Evolutionary conservation across 2,329 filamentous ascomycete genomes (phyloP).

Genomic region (Grosmannia penicillata): DNA sequence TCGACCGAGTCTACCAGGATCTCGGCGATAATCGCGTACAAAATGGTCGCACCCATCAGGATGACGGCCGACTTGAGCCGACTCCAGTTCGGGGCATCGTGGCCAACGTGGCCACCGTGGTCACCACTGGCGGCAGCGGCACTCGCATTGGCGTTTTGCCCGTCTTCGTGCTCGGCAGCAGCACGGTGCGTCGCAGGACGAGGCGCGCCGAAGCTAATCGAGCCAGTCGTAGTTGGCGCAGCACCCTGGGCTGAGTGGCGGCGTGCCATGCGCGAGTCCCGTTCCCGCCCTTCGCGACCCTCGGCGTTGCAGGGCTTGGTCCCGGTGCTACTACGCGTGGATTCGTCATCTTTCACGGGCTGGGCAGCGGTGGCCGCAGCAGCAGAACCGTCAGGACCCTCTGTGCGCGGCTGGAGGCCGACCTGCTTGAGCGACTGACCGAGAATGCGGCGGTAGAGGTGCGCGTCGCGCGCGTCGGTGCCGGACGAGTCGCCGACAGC

Average conservation of each 20-base stretch:
- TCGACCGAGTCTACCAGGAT: slow-evolving; percentile 96
- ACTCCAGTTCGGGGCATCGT: slow-evolving; percentile 98
- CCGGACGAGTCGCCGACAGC: slow-evolving; percentile 30
- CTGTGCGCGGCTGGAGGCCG: slow-evolving; percentile 39
- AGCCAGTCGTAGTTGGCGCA: neutral
- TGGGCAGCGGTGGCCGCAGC: no score
- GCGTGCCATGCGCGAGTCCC: slow-evolving; percentile 39
- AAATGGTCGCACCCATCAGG: slow-evolving; percentile 70
- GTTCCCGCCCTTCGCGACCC: no score
- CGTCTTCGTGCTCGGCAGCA: slow-evolving; percentile 29
- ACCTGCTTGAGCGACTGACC: slow-evolving; percentile 80
- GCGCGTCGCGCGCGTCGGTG: slow-evolving; percentile 68
- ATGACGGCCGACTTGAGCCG: slow-evolving; percentile 82
- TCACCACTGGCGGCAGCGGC: slow-evolving; percentile 23
- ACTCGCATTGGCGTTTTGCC: slow-evolving; percentile 12
- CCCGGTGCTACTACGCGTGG: no score
- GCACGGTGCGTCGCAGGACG: neutral
- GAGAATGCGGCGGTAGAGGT: slow-evolving; percentile 84
- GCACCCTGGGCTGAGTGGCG: slow-evolving; percentile 11
- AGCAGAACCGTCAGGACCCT: no score
- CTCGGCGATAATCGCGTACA: slow-evolving; percentile 95
- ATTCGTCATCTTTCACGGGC: no score
- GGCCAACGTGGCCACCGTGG: slow-evolving; percentile 44
- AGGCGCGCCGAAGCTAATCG: slow-evolving; percentile 2
- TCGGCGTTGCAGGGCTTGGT: no score